Evolutionary conservation across 148 eudicot species (phyloP).

Genomic region (Talinum fruticosum): DNA sequence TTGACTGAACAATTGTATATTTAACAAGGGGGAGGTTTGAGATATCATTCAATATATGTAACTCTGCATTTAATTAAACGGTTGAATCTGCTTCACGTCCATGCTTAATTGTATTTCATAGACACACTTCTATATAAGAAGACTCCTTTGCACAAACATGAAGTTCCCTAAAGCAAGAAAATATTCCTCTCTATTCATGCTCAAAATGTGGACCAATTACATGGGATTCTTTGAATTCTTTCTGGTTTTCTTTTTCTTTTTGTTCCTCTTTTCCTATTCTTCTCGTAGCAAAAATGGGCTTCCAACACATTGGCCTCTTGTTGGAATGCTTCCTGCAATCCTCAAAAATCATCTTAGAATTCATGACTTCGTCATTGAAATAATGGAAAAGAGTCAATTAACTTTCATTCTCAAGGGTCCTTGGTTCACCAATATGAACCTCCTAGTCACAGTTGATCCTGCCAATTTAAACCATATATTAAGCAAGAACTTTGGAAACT

Average conservation of each 20-base stretch:
- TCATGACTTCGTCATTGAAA: conserved; percentile 25
- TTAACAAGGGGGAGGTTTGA: no score
- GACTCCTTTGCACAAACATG: neutral
- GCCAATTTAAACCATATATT: no score
- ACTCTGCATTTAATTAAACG: no score
- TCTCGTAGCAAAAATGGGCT: conserved; percentile 21
- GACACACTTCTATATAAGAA: no score
- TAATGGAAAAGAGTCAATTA: conserved; percentile 1
- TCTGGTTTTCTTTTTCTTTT: neutral
- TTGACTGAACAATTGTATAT: no score
- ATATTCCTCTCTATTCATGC: neutral
- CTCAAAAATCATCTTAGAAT: conserved; percentile 25
- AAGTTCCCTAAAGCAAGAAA: neutral
- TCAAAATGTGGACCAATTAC: no score
- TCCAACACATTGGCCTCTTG: conserved; percentile 37
- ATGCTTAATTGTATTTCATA: no score
- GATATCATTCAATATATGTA: neutral
- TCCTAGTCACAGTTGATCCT: no score
- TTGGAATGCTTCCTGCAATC: conserved; percentile 55
- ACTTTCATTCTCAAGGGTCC: no score
- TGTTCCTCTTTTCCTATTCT: conserved; percentile 10
- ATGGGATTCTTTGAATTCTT: conserved; percentile 16
- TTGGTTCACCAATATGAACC: no score
- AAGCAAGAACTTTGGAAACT: no score
- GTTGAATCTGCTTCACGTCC: no score